Evolutionary conservation across 176 grass and related monocot species (phyloP).

Genomic region (Zoysia pacifica): DNA sequence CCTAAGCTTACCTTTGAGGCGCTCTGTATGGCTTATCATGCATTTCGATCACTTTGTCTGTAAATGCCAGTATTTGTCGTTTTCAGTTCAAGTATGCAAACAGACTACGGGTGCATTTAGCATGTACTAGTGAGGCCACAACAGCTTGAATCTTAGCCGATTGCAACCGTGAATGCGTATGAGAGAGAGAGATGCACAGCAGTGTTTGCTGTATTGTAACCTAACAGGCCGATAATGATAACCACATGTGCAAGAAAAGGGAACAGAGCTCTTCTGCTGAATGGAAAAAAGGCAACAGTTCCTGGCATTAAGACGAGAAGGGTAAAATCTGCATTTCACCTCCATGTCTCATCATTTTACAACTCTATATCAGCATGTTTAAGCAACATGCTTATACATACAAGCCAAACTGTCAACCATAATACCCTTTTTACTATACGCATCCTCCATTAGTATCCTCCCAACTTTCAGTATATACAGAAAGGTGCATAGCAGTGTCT

Average conservation of each 20-base stretch:
- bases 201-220: neutral
- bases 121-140: neutral
- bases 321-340: slow-evolving; percentile 45
- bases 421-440: slow-evolving; percentile 25
- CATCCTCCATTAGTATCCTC: slow-evolving; percentile 7
- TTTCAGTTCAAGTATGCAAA: slow-evolving; percentile 1
- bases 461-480: slow-evolving; percentile 42
- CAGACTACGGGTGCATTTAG: neutral
- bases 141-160: neutral
- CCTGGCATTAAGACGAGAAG: neutral
- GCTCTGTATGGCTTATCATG: neutral
- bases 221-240: slow-evolving; percentile 6
- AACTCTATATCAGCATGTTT: slow-evolving; percentile 55
- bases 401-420: slow-evolving; percentile 6
- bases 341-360: slow-evolving; percentile 40
- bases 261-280: neutral
- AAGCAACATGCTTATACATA: slow-evolving; percentile 37
- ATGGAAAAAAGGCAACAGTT: neutral
- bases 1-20: neutral
- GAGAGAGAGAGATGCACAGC: neutral
- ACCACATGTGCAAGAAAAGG: neutral
- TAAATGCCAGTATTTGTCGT: neutral
- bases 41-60: neutral
- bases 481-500: neutral
- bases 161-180: neutral